Evolutionary conservation across 2,329 filamentous ascomycete species (phyloP).

Genomic region (Cercospora nicotianae): DNA sequence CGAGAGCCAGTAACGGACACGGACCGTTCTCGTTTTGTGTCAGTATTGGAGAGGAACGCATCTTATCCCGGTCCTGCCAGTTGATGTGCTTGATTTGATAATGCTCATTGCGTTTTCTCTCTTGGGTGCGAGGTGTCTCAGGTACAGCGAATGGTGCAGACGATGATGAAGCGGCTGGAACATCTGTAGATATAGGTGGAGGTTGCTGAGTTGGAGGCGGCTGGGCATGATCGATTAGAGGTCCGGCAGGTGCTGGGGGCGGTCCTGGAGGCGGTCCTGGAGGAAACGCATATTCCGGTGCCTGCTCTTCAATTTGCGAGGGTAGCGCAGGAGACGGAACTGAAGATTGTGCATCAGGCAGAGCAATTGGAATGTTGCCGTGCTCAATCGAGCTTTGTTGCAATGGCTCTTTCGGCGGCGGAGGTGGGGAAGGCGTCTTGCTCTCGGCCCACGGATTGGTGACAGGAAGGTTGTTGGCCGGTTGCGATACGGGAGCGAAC

Average conservation of each 20-base stretch:
- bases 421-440: constrained; percentile 17
- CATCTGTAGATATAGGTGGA: constrained; percentile 34
- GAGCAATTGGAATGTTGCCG: constrained; percentile 11
- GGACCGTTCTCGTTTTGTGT: constrained; percentile 94
- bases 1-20: constrained; percentile 86
- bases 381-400: constrained; percentile 8
- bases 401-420: constrained; percentile 27
- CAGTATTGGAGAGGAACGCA: constrained; percentile 79
- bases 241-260: constrained; percentile 37
- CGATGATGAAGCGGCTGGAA: constrained; percentile 7
- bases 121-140: constrained; percentile 44
- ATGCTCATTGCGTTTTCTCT: constrained; percentile 65
- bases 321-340: constrained; percentile 16
- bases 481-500: constrained; percentile 29
- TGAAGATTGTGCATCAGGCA: not conserved
- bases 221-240: constrained; percentile 38
- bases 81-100: constrained; percentile 91
- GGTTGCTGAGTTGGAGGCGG: constrained; percentile 33
- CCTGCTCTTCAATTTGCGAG: not conserved
- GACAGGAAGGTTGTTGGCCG: constrained; percentile 18
- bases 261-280: constrained; percentile 33
- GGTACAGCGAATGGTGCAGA: constrained; percentile 18
- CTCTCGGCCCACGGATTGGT: constrained; percentile 28
- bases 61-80: constrained; percentile 72
- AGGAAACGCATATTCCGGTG: constrained; percentile 26